Base-by-base conservation (phyloP, 306 rosid species). In the Lathyrus oleraceus region DNA sequence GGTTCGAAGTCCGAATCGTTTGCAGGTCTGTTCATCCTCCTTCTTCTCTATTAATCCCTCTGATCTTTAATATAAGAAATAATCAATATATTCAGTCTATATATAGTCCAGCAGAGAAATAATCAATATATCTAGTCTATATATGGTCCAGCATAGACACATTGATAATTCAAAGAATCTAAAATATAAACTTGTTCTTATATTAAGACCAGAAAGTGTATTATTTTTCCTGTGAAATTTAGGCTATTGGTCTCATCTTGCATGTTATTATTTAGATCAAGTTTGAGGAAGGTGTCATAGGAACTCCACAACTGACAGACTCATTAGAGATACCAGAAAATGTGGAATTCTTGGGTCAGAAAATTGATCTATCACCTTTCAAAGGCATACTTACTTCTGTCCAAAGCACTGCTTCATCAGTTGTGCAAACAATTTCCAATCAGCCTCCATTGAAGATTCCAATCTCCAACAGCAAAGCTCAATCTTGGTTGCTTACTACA, bases 271-370 rank as follows among this genome's bases (percentile, higher is more conserved):
- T 85, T 51, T 85, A 90, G 97, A 83, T 94, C 61, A 88, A 86
- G 82, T 87, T 91, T 44, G 91, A 88, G 10, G 91, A 91, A 84
- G 99, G 99, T 15, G 59, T 94, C 60, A 87, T 94, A 15, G 96
- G 96, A 39, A 94, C 97, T 3, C 99, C 99, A 16, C 97, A 94
- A 57, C 78, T 94, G 56, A 94, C 96, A 9, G 97, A 94, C 80
- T 94, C 95, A 0, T 44, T 94, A 57, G 99, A 69, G 79, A 61
- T 94, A 68, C 99, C 99, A 4, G 97, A 94, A 63, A 86, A 86
- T 21, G 96, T 88, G 59, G 99, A 94, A 61, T 79, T 88, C 74
- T 43, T 94, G 27, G 99, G 99, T 36, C 91, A 94, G 30, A 87
- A 91, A 70, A 73, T 94, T 6, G 97, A 91, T 71, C 83, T 94